Evolutionary conservation across 306 rosid genomes (phyloP).

Genomic region (Gynostemma pentaphyllum): DNA sequence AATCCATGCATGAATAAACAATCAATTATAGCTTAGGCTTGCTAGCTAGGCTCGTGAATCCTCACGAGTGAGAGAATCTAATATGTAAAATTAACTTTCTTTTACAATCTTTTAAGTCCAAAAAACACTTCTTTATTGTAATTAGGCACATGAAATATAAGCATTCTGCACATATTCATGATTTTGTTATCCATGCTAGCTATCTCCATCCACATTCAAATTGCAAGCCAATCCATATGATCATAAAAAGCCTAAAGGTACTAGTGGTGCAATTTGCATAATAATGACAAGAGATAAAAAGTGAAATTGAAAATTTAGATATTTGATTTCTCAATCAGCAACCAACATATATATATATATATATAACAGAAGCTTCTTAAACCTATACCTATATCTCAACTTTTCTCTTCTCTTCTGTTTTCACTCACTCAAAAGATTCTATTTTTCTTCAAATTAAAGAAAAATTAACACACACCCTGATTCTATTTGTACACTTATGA

Average conservation of each 20-base stretch:
- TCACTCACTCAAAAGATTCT: neutral
- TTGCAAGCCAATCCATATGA: constrained; percentile 1
- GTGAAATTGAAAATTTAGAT: neutral
- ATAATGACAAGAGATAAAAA: neutral
- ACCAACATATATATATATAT: neutral
- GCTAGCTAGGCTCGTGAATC: constrained; percentile 6
- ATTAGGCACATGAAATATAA: neutral
- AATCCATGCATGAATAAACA: neutral
- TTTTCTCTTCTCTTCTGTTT: neutral
- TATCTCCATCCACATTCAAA: neutral
- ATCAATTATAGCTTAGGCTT: neutral
- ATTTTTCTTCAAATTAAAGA: too few species aligned
- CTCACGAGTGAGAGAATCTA: too few species aligned
- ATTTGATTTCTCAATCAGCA: too few species aligned
- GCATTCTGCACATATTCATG: neutral
- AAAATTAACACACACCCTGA: too few species aligned
- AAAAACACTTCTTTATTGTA: too few species aligned
- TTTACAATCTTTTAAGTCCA: too few species aligned
- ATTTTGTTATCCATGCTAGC: neutral
- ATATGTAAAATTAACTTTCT: too few species aligned
- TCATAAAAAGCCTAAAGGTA: neutral
- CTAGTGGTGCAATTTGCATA: constrained; percentile 11
- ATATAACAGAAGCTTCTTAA: neutral
- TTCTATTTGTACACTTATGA: too few species aligned
- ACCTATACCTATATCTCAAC: neutral